Conservation (phyloP, 2,329 filamentous ascomycete genomes). For the Ustilaginoidea virens region DNA sequence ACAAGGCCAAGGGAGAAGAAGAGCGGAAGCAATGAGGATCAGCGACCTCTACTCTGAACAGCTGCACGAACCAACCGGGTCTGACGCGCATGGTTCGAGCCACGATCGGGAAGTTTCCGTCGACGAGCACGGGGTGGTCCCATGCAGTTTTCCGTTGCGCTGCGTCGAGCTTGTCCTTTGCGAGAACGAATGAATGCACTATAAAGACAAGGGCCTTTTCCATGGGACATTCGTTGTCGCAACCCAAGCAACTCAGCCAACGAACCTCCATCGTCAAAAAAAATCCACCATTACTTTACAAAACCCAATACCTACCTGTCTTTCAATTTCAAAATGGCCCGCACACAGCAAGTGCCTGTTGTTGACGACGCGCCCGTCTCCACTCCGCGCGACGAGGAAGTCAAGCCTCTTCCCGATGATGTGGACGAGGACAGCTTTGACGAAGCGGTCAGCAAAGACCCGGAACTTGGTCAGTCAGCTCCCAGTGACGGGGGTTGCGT, state of each 20-base stretch:
- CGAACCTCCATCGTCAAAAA: not conserved
- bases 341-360: slow-evolving; percentile 1
- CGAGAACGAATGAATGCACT: too few relatives aligned
- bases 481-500: not conserved
- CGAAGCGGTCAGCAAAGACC: slow-evolving; percentile 2
- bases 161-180: not conserved
- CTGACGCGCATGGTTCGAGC: not conserved
- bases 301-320: too few relatives aligned
- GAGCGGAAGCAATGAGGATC: not conserved
- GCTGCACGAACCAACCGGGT: not conserved
- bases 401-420: slow-evolving; percentile 4
- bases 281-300: too few relatives aligned
- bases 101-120: not conserved
- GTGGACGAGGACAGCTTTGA: slow-evolving; percentile 1
- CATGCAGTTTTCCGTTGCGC: too few relatives aligned
- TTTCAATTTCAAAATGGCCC: slow-evolving; percentile 1
- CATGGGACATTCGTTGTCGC: too few relatives aligned
- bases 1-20: not conserved
- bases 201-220: too few relatives aligned
- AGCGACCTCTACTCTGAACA: too few relatives aligned
- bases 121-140: too few relatives aligned
- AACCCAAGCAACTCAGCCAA: too few relatives aligned
- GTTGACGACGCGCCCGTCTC: slow-evolving; percentile 1
- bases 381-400: slow-evolving; percentile 1
- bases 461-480: slow-evolving; percentile 2